Evolutionary conservation across 2,329 filamentous ascomycete species (phyloP).

Genomic region (Penicillium frequentans): DNA sequence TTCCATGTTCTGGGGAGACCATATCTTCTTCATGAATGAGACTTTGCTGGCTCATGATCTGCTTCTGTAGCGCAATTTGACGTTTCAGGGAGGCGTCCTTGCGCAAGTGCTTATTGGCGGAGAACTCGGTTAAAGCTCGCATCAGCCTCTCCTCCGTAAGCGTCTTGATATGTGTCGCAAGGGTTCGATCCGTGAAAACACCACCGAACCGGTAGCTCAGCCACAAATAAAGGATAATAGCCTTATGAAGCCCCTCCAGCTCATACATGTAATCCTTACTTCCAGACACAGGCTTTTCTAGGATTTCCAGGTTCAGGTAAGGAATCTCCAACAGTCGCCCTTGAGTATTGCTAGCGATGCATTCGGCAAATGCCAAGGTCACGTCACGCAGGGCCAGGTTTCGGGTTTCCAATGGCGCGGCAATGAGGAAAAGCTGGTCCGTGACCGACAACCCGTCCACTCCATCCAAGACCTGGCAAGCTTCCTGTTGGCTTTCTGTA

Average conservation of each 20-base stretch:
- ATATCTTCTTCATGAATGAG: constrained; percentile 25
- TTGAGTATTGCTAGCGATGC: constrained; percentile 66
- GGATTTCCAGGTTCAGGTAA: constrained; percentile 68
- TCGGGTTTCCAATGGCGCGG: constrained; percentile 65
- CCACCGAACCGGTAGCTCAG: constrained; percentile 84
- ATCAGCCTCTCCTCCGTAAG: constrained; percentile 77
- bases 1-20: constrained; percentile 10
- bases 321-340: constrained; percentile 71
- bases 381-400: constrained; percentile 46
- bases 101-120: constrained; percentile 42
- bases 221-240: constrained; percentile 86
- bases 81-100: constrained; percentile 40
- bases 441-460: constrained; percentile 65
- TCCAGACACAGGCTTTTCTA: constrained; percentile 58
- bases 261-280: constrained; percentile 60
- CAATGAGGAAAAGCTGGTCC: constrained; percentile 75
- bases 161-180: constrained; percentile 77
- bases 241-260: constrained; percentile 78
- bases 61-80: constrained; percentile 39
- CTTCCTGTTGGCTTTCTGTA: constrained; percentile 60
- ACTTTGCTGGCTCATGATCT: constrained; percentile 29
- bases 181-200: constrained; percentile 70
- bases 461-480: constrained; percentile 74
- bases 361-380: constrained; percentile 64
- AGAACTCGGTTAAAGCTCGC: constrained; percentile 59